phyloP scores from a whole-genome alignment of 208 protist genomes.

The Wallacemonas sp. region DNA sequence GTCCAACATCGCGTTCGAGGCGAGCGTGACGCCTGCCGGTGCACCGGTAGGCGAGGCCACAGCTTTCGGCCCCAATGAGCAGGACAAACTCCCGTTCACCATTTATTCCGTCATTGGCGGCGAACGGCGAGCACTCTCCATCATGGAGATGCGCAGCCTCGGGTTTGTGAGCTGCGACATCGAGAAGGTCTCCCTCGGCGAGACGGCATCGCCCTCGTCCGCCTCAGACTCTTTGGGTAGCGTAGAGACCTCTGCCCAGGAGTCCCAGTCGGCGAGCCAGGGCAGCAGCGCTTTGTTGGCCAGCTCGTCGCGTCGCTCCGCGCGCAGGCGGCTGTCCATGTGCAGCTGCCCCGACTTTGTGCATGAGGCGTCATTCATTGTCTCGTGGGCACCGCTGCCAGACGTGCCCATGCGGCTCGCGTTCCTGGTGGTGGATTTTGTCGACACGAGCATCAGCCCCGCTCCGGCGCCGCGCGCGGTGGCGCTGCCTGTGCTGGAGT shows the following conservation, averaged over 20 bases:
- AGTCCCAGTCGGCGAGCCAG: neutral
- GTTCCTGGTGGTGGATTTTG: constrained; percentile 26
- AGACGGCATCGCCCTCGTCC: neutral
- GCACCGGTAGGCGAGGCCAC: neutral
- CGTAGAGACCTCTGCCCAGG: neutral
- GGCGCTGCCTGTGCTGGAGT: constrained; percentile 60
- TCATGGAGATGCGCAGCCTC: constrained; percentile 23
- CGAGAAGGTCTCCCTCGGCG: constrained; percentile 10
- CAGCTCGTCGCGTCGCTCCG: neutral
- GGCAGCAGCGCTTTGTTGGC: neutral
- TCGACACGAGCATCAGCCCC: neutral
- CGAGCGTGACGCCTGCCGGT: neutral
- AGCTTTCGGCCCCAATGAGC: neutral
- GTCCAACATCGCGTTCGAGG: constrained; percentile 9
- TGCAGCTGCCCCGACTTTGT: neutral
- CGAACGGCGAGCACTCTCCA: constrained; percentile 14
- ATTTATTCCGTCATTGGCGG: neutral
- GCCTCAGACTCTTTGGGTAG: neutral
- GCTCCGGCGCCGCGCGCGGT: constrained; percentile 3
- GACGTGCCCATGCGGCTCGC: constrained; percentile 62
- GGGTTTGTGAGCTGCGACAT: constrained; percentile 29
- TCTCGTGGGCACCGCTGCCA: constrained; percentile 33
- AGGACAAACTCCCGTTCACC: neutral
- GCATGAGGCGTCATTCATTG: constrained; percentile 20
- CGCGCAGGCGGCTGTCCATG: neutral